Evolutionary conservation across 495 filamentous ascomycete genomes (phyloP).

Genomic region (Coniosporium apollinis): DNA sequence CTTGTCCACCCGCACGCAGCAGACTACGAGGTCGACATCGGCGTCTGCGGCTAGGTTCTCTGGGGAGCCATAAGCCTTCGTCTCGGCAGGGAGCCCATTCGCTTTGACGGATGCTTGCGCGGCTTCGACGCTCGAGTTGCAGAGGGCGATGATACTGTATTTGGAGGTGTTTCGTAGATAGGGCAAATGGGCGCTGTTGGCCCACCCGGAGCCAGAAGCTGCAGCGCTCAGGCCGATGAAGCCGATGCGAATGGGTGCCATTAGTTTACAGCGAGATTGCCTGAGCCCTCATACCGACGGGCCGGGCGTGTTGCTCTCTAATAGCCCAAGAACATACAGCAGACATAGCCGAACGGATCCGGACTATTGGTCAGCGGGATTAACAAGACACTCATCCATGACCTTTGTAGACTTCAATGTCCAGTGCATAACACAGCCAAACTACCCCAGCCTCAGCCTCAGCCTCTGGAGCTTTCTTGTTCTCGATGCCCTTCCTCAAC

Average conservation of each 20-base stretch:
- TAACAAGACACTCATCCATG: too few relatives aligned
- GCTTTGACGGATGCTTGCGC: slow-evolving; percentile 31
- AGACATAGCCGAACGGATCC: too few relatives aligned
- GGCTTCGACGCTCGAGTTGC: slow-evolving; percentile 34
- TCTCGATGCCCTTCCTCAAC: too few relatives aligned
- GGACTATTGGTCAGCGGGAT: too few relatives aligned
- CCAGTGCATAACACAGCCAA: too few relatives aligned
- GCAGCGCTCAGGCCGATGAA: slow-evolving; percentile 40
- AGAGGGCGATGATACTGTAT: slow-evolving; percentile 41
- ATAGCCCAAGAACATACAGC: too few relatives aligned
- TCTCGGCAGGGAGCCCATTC: slow-evolving; percentile 27
- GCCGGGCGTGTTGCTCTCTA: too few relatives aligned
- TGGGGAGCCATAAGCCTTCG: slow-evolving; percentile 35
- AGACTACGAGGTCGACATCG: slow-evolving; percentile 42
- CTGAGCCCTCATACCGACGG: too few relatives aligned
- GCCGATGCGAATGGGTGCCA: slow-evolving; percentile 36
- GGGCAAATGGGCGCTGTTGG: slow-evolving; percentile 37
- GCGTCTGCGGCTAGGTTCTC: slow-evolving; percentile 33
- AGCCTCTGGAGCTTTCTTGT: too few relatives aligned
- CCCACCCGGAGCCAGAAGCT: slow-evolving; percentile 31
- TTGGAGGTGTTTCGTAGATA: slow-evolving; percentile 28
- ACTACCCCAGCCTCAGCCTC: too few relatives aligned
- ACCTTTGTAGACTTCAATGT: too few relatives aligned
- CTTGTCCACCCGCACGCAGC: slow-evolving; percentile 34
- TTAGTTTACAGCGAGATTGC: too few relatives aligned